Percentiles rank a stretch among this genome's conserved stretches.
phyloP scores from a whole-genome alignment of 495 filamentous ascomycete species.

The Penicillium bialowiezense region DNA sequence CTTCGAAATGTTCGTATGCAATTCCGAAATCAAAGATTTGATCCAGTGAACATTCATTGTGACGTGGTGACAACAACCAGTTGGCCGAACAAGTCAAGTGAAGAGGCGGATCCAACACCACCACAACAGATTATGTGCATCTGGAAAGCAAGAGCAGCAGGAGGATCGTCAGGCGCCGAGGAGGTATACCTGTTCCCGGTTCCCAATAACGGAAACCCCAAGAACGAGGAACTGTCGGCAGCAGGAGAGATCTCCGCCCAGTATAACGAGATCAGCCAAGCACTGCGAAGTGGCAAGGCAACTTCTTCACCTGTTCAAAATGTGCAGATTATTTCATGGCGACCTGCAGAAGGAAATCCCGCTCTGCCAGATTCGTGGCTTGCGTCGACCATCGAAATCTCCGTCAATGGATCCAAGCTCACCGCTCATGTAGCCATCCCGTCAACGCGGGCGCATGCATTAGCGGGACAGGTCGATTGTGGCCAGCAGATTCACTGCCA shows the following conservation, averaged over 20 bases:
- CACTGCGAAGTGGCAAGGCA: conserved; percentile 4
- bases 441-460: conserved; percentile 60
- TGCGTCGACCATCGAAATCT: conserved; percentile 8
- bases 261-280: conserved; percentile 17
- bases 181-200: conserved; percentile 6
- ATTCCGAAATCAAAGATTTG: conserved; percentile 23
- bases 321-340: conserved; percentile 10
- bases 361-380: conserved; percentile 8
- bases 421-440: conserved; percentile 56
- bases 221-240: not conserved
- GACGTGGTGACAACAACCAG: conserved; percentile 12
- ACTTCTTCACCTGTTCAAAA: not conserved
- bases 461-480: conserved; percentile 51
- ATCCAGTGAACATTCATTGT: conserved; percentile 16
- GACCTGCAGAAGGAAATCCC: conserved; percentile 11
- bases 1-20: conserved; percentile 17
- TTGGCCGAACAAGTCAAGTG: conserved; percentile 5
- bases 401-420: conserved; percentile 12
- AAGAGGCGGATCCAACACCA: not conserved
- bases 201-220: not conserved
- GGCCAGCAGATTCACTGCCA: conserved; percentile 16
- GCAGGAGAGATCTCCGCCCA: conserved; percentile 8
- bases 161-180: not conserved
- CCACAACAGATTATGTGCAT: conserved; percentile 11
- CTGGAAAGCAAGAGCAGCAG: conserved; percentile 6